Conservation (phyloP, 208 protist species). For the Leishmania tropica region DNA sequence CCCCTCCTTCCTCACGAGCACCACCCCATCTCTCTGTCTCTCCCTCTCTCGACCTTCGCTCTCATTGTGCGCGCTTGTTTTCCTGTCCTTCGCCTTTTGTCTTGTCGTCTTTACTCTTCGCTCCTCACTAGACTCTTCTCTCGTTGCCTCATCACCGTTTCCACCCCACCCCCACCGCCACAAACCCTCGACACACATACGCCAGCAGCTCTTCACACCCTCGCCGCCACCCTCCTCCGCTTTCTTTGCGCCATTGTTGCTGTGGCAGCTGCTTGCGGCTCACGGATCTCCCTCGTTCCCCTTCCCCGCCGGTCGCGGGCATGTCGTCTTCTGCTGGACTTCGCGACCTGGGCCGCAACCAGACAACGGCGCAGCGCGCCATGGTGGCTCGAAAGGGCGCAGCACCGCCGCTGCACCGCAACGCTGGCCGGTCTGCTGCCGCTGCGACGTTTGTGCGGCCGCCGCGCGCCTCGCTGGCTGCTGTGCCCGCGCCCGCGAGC, state of each 20-base stretch:
- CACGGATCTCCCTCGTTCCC: not conserved
- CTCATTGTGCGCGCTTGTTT: not conserved
- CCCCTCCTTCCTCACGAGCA: not conserved
- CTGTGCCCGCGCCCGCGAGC: not conserved
- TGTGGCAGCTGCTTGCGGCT: not conserved
- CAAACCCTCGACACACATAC: not conserved
- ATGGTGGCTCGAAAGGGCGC: slow-evolving; percentile 19
- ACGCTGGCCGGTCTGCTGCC: not conserved
- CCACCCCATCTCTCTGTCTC: not conserved
- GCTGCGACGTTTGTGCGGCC: slow-evolving; percentile 62
- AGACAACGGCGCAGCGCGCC: slow-evolving; percentile 4
- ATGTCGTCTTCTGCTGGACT: slow-evolving; percentile 18
- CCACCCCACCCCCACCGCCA: not conserved
- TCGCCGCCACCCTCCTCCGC: not conserved
- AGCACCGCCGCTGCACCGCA: slow-evolving; percentile 12
- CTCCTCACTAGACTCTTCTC: not conserved
- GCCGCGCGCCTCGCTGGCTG: slow-evolving; percentile 42
- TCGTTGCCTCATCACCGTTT: not conserved
- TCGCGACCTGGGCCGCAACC: slow-evolving; percentile 16
- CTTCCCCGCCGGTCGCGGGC: not conserved
- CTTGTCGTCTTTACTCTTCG: not conserved
- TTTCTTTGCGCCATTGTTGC: not conserved
- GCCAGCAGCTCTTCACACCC: not conserved
- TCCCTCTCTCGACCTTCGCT: not conserved
- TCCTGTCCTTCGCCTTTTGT: not conserved